Evolutionary conservation across 495 filamentous ascomycete species (phyloP).

Genomic region (Penicillium salamii): DNA sequence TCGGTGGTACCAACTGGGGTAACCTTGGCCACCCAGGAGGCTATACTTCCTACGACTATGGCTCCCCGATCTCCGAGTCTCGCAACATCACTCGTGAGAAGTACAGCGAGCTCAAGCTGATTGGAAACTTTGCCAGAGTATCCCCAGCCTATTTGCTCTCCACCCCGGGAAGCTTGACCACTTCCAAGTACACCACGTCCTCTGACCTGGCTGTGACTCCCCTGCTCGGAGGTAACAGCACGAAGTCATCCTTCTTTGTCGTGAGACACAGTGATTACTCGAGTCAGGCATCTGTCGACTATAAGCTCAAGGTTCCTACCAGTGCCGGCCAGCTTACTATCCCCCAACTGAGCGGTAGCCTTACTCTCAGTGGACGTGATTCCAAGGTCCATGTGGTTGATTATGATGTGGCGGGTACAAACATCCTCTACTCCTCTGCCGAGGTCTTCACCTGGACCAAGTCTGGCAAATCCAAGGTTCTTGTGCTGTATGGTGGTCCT

Average conservation of each 20-base stretch:
- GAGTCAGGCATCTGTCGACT: constrained; percentile 51
- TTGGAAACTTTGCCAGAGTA: constrained; percentile 68
- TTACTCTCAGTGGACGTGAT: constrained; percentile 69
- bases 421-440: constrained; percentile 69
- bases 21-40: constrained; percentile 71
- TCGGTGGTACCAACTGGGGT: constrained; percentile 82
- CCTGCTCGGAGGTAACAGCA: constrained; percentile 47
- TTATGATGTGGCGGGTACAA: constrained; percentile 62
- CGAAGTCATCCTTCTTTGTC: constrained; percentile 58
- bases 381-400: constrained; percentile 75
- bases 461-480: constrained; percentile 54
- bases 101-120: constrained; percentile 73
- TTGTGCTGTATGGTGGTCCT: constrained; percentile 69
- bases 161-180: constrained; percentile 47
- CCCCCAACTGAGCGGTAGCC: constrained; percentile 58
- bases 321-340: constrained; percentile 58
- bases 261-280: constrained; percentile 63
- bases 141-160: constrained; percentile 64
- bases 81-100: constrained; percentile 67
- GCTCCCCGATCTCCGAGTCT: constrained; percentile 64
- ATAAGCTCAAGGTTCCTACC: constrained; percentile 60
- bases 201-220: constrained; percentile 56
- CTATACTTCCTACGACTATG: constrained; percentile 76
- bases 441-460: constrained; percentile 74
- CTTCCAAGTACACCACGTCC: constrained; percentile 47